Evolutionary conservation across 2,329 filamentous ascomycete genomes (phyloP), one percentile per base, ranked within the genome.

Genomic region (Verticillium tricorpus): DNA sequence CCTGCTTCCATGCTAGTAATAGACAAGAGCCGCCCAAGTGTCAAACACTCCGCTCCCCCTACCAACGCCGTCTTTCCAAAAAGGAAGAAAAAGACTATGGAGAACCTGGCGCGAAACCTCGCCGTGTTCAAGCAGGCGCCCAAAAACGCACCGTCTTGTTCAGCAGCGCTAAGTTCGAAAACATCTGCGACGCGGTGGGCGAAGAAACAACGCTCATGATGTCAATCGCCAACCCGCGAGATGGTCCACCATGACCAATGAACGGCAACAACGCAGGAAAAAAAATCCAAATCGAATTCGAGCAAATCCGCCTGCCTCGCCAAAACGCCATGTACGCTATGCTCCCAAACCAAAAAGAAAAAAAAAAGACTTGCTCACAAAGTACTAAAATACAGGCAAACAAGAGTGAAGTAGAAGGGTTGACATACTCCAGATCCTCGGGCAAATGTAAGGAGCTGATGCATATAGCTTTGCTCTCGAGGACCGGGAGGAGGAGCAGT

Each of bases 321-420:
- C 54, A 62, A 62, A 73, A 77, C 75, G 72, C 75, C 75, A 61
- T 66, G 64, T 68, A 74, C 76, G 76, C 76, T 77, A 78, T 78
- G 75, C 75, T 74, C 71, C 71, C 57, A 70, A 8, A 56, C 70
- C n/a, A 66, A 69, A 68, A 70, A 67, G 67, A 59, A 66, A 70
- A 8, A 56, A 70, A 66, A 69, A 67, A 70, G 67, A 67, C 58
- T 66, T 65, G 66, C 37, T 65, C 60, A 64, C 68, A 65, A 67
- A 57, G n/a, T 50, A 25, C n/a, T 50, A 12, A 50, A 50, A 50
- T n/a, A n/a, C 45, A 50, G 45, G 45, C 45, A 50, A 25, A 22
- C 19, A 50, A 22, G 22, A 22, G 45, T 50, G 19, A 50, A 25
- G 45, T 50, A n/a, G 22, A 50, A 22, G n/a, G 45, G 19, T 3